These are phyloP conservation scores for Boechera stricta DNA, from an alignment of 345 rosid species.

Conservation along the genomic window DNA sequence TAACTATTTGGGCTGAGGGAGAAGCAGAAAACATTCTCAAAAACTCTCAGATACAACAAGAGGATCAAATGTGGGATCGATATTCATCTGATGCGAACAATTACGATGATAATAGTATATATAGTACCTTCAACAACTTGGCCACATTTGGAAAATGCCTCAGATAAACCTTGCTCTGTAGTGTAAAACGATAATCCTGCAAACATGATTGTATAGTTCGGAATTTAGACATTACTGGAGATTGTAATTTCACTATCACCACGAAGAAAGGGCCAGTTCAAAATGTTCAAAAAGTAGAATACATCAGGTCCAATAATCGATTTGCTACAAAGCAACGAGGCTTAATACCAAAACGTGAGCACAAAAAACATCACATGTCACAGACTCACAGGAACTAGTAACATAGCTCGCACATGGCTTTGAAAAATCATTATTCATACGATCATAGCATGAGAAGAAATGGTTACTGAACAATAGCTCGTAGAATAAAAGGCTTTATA, in stretches of 20 bases:
- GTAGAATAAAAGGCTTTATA: neutral
- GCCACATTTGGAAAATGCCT: constrained; percentile 78
- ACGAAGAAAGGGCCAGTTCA: neutral
- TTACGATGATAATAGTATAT: neutral
- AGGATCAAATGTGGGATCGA: neutral
- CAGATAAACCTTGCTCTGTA: constrained; percentile 64
- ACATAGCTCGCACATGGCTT: constrained; percentile 1
- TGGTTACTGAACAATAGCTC: neutral
- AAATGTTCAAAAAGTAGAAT: neutral
- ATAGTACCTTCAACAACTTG: constrained; percentile 86
- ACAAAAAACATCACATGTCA: neutral
- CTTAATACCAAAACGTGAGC: neutral
- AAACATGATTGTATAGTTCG: neutral
- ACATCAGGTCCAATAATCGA: neutral
- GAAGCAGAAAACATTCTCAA: neutral
- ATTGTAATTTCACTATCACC: neutral
- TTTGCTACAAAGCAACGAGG: neutral
- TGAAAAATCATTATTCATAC: neutral
- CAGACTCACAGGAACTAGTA: neutral
- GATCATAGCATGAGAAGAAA: neutral
- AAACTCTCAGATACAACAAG: neutral
- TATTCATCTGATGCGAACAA: neutral
- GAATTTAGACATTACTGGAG: neutral
- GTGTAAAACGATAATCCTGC: constrained; percentile 79
- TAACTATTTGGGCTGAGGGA: constrained; percentile 61